Evolutionary conservation across 176 grass and related monocot genomes (phyloP).

Genomic region (Saccharum officinarum): DNA sequence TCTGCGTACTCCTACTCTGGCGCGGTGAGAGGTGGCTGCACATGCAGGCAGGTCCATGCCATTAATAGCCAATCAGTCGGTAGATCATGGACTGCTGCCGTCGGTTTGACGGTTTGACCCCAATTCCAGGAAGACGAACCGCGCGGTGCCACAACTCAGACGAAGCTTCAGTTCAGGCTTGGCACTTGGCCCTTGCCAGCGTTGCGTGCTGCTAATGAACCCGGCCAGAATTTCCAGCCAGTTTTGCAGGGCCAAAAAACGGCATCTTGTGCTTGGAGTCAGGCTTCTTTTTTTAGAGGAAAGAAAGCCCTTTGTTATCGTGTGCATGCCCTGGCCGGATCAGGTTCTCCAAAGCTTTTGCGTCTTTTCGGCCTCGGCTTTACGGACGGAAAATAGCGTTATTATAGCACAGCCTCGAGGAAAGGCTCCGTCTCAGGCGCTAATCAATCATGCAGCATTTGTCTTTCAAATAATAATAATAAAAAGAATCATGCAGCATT

Average conservation of each 20-base stretch:
- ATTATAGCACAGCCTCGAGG: not conserved
- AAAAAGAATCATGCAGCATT: not conserved
- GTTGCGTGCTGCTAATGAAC: not conserved
- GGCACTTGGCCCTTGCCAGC: not conserved
- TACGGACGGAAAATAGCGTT: not conserved
- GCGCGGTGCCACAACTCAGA: not conserved
- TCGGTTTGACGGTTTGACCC: slow-evolving; percentile 28
- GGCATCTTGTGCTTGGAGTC: not conserved
- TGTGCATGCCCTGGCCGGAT: not conserved
- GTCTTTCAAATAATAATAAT: not conserved
- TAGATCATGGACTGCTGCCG: slow-evolving; percentile 19
- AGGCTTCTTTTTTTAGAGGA: not conserved
- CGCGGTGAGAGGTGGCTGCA: slow-evolving; percentile 22
- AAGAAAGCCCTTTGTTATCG: not conserved
- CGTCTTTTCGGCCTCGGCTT: slow-evolving; percentile 15
- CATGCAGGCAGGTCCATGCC: slow-evolving; percentile 29
- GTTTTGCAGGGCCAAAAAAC: not conserved
- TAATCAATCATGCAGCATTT: not conserved
- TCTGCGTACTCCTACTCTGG: not conserved
- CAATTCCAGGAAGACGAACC: not conserved
- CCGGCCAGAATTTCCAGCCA: not conserved
- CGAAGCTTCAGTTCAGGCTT: not conserved
- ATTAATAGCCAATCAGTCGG: slow-evolving; percentile 7
- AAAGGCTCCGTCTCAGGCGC: not conserved
- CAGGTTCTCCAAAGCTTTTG: not conserved